phyloP scores from a whole-genome alignment of 2,329 filamentous ascomycete species.

The Alternaria solani region DNA sequence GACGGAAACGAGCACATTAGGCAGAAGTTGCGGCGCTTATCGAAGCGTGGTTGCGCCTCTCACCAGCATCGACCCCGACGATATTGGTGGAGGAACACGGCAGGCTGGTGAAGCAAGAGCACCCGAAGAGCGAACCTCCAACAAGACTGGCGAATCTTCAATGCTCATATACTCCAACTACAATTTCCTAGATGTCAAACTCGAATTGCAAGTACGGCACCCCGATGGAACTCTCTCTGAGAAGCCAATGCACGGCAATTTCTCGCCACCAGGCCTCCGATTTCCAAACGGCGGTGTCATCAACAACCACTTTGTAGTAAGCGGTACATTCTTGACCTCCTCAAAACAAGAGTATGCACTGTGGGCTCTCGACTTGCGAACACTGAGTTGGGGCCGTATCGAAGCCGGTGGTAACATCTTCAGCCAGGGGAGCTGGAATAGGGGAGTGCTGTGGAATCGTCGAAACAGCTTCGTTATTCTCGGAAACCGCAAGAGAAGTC shows the following conservation, averaged over 20 bases:
- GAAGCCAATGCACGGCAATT: constrained; percentile 84
- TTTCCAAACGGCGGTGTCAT: constrained; percentile 97
- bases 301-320: constrained; percentile 95
- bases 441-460: constrained; percentile 90
- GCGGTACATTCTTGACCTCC: constrained; percentile 94
- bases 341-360: constrained; percentile 98
- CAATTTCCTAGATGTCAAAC: constrained; percentile 95
- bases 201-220: constrained; percentile 88
- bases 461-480: constrained; percentile 96
- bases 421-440: constrained; percentile 96
- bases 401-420: constrained; percentile 93
- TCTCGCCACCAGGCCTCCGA: constrained; percentile 88
- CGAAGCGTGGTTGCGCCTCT: constrained; percentile 92
- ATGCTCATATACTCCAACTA: constrained; percentile 99
- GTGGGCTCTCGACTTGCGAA: constrained; percentile 91
- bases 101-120: constrained; percentile 51
- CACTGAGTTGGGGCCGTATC: constrained; percentile 91
- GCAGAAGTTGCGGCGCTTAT: constrained; percentile 94
- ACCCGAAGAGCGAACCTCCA: constrained; percentile 39
- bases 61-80: constrained; percentile 68
- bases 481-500: constrained; percentile 88
- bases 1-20: constrained; percentile 87
- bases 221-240: constrained; percentile 85
- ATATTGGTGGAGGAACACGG: constrained; percentile 68
- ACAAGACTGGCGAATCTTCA: constrained; percentile 59